These are phyloP conservation scores for Thymus quinquecostatus DNA, from an alignment of 257 asterid species.

Conservation along the genomic window DNA sequence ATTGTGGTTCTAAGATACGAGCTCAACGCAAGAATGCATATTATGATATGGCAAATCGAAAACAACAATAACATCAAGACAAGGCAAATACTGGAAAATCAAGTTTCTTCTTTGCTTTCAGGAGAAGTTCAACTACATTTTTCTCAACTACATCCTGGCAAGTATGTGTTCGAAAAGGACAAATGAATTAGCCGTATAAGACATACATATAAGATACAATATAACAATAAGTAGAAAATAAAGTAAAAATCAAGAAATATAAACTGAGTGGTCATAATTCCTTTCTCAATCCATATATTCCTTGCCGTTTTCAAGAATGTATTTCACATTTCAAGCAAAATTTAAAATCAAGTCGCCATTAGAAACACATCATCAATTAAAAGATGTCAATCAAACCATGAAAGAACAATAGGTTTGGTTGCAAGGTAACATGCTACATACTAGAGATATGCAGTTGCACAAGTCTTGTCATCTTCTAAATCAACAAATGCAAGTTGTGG, in stretches of 20 bases:
- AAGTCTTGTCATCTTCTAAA: constrained; percentile 98
- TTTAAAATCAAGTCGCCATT: constrained; percentile 21
- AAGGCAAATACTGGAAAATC: constrained; percentile 76
- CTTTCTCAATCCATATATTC: constrained; percentile 99
- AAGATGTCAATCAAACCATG: not conserved
- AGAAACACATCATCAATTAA: constrained; percentile 28
- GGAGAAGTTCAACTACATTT: constrained; percentile 68
- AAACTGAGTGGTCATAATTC: constrained; percentile 50
- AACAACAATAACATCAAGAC: not conserved
- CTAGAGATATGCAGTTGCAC: constrained; percentile 99
- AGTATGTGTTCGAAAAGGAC: constrained; percentile 30
- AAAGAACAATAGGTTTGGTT: constrained; percentile 35
- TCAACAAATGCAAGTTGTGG: constrained; percentile 99
- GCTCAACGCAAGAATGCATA: not conserved
- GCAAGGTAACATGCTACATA: constrained; percentile 95
- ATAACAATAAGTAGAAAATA: constrained; percentile 5
- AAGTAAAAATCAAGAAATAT: not conserved
- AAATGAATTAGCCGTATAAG: constrained; percentile 36
- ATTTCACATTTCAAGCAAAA: constrained; percentile 61
- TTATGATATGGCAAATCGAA: not conserved
- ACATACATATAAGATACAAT: constrained; percentile 12
- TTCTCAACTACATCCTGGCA: constrained; percentile 88
- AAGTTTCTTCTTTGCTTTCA: constrained; percentile 70
- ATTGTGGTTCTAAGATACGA: not conserved
- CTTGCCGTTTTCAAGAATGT: constrained; percentile 89